These are phyloP conservation scores for Fusarium begoniae DNA, from an alignment of 2,329 filamentous ascomycete genomes.

Conservation along the genomic window DNA sequence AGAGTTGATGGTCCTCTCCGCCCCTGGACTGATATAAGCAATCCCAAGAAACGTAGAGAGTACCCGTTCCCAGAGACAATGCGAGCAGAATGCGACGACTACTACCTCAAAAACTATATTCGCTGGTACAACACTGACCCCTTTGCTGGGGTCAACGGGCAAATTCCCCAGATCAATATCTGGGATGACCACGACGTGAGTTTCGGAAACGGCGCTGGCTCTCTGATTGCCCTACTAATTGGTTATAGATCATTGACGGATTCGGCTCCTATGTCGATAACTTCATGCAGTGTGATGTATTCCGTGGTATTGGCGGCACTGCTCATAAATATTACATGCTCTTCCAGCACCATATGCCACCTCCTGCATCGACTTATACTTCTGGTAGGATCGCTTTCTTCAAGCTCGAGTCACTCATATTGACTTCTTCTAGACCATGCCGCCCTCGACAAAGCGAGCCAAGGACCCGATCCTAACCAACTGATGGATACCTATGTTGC, in stretches of 20 bases:
- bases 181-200: constrained; percentile 93
- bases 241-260: constrained; percentile 80
- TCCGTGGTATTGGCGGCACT: constrained; percentile 88
- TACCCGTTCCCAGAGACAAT: constrained; percentile 81
- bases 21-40: constrained; percentile 84
- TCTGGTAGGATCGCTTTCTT: constrained; percentile 25
- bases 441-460: constrained; percentile 47
- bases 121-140: constrained; percentile 83
- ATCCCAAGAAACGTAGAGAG: constrained; percentile 81
- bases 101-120: constrained; percentile 92
- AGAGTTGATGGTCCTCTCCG: constrained; percentile 84
- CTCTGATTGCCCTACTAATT: constrained; percentile 47
- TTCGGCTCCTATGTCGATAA: constrained; percentile 94
- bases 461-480: constrained; percentile 75
- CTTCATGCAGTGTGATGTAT: constrained; percentile 93
- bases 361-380: constrained; percentile 86
- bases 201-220: constrained; percentile 33
- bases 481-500: constrained; percentile 78
- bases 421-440: constrained; percentile 38
- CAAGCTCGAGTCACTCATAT: not conserved
- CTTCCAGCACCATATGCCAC: constrained; percentile 93
- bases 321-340: constrained; percentile 99
- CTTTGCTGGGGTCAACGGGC: constrained; percentile 85
- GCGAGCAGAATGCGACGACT: constrained; percentile 84
- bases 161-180: constrained; percentile 96